Conservation (phyloP, 768 basidiomycete genomes). For the Pleurotus ostreatus region DNA sequence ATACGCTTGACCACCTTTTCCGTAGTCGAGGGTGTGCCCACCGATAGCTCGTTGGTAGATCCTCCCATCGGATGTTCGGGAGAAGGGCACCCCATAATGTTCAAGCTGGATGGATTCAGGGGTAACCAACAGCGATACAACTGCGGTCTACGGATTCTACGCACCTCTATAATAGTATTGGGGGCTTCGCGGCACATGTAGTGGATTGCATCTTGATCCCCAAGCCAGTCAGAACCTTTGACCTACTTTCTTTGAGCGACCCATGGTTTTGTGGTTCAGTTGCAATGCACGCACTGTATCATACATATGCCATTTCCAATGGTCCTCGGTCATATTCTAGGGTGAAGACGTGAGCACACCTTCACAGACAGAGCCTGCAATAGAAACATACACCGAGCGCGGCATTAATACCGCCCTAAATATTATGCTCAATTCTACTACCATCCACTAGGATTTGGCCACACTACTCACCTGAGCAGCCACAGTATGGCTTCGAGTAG, state of each 20-base stretch:
- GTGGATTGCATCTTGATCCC: conserved; percentile 98
- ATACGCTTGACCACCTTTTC: conserved; percentile 98
- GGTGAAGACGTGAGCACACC: too few relatives aligned
- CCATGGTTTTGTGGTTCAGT: too few relatives aligned
- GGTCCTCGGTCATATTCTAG: conserved; percentile 98
- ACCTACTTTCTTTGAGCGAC: conserved; percentile 43
- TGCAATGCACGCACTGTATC: conserved; percentile 61
- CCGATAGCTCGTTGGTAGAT: conserved; percentile 99
- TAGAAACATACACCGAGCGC: conserved; percentile 72
- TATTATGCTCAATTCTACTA: background rate
- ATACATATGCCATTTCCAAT: conserved; percentile 99
- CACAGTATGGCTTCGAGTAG: conserved; percentile 96
- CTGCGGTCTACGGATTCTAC: conserved; percentile 10
- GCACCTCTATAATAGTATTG: conserved; percentile 83
- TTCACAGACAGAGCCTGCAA: too few relatives aligned
- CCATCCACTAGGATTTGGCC: conserved; percentile 11
- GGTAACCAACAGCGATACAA: background rate
- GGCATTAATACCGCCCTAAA: conserved; percentile 93
- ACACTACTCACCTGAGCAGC: conserved; percentile 72
- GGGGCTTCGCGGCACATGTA: conserved; percentile 99
- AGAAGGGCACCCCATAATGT: conserved; percentile 98
- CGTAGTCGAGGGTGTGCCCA: conserved; percentile 93
- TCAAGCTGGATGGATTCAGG: conserved; percentile 61
- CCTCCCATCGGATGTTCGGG: conserved; percentile 95
- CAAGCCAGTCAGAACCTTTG: conserved; percentile 99